These are phyloP conservation scores for Cryptosporidium bovis DNA, from an alignment of 169 alveolate species.

Conservation along the genomic window DNA sequence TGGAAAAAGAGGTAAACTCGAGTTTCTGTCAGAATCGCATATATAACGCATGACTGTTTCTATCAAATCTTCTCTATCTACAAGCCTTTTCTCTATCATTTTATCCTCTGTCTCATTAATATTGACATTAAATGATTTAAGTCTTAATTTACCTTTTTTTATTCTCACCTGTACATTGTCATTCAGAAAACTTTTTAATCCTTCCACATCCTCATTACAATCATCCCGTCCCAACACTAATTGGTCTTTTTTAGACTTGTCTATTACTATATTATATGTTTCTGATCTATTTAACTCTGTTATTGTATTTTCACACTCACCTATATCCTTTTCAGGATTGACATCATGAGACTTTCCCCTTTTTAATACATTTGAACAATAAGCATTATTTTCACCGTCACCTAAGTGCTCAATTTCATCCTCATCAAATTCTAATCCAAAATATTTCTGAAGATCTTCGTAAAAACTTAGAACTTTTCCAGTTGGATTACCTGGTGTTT, in stretches of 20 bases:
- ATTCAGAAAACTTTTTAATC: constrained; percentile 22
- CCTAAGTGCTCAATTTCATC: constrained; percentile 11
- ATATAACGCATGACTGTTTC: constrained; percentile 61
- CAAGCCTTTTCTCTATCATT: not conserved
- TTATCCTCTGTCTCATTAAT: no score
- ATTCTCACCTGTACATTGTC: not conserved
- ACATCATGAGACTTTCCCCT: constrained; percentile 67
- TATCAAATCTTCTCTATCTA: constrained; percentile 43
- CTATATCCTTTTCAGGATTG: not conserved
- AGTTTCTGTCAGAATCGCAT: constrained; percentile 26
- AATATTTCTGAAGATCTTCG: constrained; percentile 25
- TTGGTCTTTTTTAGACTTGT: not conserved
- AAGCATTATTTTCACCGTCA: not conserved
- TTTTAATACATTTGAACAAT: not conserved
- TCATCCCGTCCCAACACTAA: no score
- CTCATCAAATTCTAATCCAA: constrained; percentile 35
- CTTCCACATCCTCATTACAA: not conserved
- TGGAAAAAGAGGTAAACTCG: constrained; percentile 42
- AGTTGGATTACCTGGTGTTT: not conserved
- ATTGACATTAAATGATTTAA: not conserved
- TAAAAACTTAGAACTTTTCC: constrained; percentile 46
- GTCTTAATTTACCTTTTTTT: not conserved
- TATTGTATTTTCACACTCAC: not conserved
- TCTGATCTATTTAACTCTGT: constrained; percentile 31
- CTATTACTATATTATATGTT: constrained; percentile 39